Conservation (phyloP, 1,139 yeast genomes). For the Taphrina betulina region DNA sequence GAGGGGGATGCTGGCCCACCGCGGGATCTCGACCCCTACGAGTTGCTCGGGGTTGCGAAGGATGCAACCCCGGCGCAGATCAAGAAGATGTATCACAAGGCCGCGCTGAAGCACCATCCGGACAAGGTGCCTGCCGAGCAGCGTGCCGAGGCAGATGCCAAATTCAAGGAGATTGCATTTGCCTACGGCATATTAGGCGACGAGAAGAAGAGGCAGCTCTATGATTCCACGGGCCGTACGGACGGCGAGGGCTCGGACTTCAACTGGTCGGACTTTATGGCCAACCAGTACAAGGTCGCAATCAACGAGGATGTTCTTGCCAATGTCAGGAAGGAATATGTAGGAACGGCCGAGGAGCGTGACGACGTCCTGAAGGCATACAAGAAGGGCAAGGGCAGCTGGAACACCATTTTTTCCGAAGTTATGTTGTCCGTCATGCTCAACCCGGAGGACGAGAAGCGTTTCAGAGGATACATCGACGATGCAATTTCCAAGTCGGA, state of each 20-base stretch:
- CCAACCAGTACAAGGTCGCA: conserved; percentile 49
- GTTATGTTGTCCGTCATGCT: conserved; percentile 71
- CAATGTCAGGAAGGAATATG: conserved; percentile 65
- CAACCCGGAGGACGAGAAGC: conserved; percentile 51
- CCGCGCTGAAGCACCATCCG: conserved; percentile 73
- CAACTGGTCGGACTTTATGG: conserved; percentile 67
- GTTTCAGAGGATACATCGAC: conserved; percentile 58
- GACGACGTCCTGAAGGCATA: conserved; percentile 64
- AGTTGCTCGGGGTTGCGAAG: conserved; percentile 48
- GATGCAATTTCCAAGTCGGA: conserved; percentile 48
- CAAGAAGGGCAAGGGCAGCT: conserved; percentile 64
- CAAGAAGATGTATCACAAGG: conserved; percentile 68
- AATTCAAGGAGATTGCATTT: conserved; percentile 70
- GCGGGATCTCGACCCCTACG: conserved; percentile 57
- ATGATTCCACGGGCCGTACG: conserved; percentile 67
- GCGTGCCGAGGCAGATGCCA: conserved; percentile 48
- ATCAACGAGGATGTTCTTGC: conserved; percentile 73
- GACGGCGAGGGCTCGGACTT: conserved; percentile 52
- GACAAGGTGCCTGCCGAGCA: conserved; percentile 59
- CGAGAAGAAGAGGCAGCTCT: conserved; percentile 54
- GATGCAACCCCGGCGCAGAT: conserved; percentile 56
- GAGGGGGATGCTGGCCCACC: background rate
- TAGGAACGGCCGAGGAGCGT: conserved; percentile 62
- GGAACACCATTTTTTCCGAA: conserved; percentile 65
- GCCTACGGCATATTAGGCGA: conserved; percentile 72